Conservation (phyloP, 805 yeast genomes). For the Kluyveromyces lactis region DNA sequence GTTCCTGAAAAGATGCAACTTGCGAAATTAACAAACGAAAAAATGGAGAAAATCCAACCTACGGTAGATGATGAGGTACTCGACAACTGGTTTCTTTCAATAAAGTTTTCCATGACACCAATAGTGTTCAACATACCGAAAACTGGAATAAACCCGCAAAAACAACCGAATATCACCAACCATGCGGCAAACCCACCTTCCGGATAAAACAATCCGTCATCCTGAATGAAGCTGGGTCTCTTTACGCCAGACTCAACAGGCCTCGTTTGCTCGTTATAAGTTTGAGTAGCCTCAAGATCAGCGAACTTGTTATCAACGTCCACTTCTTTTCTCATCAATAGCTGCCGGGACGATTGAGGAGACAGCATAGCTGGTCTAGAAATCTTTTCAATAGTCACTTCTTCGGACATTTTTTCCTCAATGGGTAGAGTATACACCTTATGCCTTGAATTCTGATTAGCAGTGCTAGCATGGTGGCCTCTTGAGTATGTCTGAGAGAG, state of each 20-base stretch:
- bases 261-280: slow-evolving; percentile 6
- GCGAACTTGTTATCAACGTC: no score
- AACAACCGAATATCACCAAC: slow-evolving; percentile 48
- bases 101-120: slow-evolving; percentile 57
- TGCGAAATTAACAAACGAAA: slow-evolving; percentile 39
- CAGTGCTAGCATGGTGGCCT: no score
- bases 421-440: no score
- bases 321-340: no score
- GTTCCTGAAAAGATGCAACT: slow-evolving; percentile 49
- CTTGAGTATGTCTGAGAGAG: no score
- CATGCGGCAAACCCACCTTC: slow-evolving; percentile 57
- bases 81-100: slow-evolving; percentile 46
- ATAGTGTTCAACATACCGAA: slow-evolving; percentile 51
- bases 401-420: no score
- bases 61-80: slow-evolving; percentile 38
- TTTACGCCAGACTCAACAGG: slow-evolving; percentile 5
- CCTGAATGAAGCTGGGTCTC: slow-evolving; percentile 13
- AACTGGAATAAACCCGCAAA: slow-evolving; percentile 44
- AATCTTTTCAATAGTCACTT: no score
- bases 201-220: slow-evolving; percentile 34
- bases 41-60: slow-evolving; percentile 60
- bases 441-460: no score
- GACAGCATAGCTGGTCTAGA: no score
- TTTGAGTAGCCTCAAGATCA: background rate
- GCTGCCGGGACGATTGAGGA: no score